Conservation (phyloP, 2,329 filamentous ascomycete species). For the Fusarium compactum region DNA sequence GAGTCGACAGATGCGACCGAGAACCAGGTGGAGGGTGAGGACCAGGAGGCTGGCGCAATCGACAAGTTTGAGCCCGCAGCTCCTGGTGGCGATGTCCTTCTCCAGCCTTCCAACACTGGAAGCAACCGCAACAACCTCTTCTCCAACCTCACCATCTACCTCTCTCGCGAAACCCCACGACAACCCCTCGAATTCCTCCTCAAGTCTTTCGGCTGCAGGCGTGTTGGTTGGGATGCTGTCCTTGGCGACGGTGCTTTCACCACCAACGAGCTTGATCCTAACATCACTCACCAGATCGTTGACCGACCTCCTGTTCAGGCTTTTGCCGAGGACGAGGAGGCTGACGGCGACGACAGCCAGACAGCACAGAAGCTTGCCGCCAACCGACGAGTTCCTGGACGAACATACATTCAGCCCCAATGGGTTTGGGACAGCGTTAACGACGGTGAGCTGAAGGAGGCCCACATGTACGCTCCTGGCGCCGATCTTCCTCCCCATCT, state of each 20-base stretch:
- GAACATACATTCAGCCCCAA: conserved; percentile 94
- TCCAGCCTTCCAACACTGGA: conserved; percentile 77
- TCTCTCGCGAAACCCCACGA: conserved; percentile 92
- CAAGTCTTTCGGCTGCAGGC: conserved; percentile 93
- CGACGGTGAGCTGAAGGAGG: conserved; percentile 85
- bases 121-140: conserved; percentile 82
- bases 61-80: conserved; percentile 92
- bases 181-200: conserved; percentile 93
- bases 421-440: conserved; percentile 99
- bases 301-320: conserved; percentile 84
- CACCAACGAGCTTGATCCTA: conserved; percentile 84
- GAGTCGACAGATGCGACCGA: conserved; percentile 55
- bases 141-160: conserved; percentile 87
- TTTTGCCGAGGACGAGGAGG: conserved; percentile 58
- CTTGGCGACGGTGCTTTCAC: conserved; percentile 94
- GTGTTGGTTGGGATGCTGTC: conserved; percentile 93
- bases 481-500: conserved; percentile 92
- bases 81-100: conserved; percentile 85
- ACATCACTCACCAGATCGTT: conserved; percentile 96
- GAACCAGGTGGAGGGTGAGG: conserved; percentile 59
- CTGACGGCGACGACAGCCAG: conserved; percentile 69
- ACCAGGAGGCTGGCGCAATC: conserved; percentile 72
- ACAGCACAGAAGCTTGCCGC: conserved; percentile 68
- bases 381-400: conserved; percentile 85
- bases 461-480: conserved; percentile 90